Evolutionary conservation across 306 rosid genomes (phyloP).

Genomic region (Trifolium fragiferum): DNA sequence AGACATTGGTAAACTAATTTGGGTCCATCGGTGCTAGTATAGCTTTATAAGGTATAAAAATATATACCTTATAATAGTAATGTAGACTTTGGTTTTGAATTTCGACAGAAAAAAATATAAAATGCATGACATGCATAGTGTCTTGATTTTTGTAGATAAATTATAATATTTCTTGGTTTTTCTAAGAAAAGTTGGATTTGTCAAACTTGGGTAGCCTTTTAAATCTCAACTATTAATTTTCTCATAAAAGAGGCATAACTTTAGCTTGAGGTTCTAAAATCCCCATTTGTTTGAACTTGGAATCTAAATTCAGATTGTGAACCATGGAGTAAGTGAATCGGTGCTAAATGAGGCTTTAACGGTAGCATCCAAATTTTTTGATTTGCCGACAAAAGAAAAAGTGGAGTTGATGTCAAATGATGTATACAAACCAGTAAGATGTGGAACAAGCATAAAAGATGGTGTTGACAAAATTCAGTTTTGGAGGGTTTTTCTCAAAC

Average conservation of each 20-base stretch:
- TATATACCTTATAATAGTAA: too few species aligned
- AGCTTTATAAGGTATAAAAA: too few species aligned
- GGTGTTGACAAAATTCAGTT: slow-evolving; percentile 51
- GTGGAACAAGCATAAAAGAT: slow-evolving; percentile 57
- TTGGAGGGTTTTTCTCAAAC: slow-evolving; percentile 69
- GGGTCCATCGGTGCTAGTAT: too few species aligned
- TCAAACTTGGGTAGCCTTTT: too few species aligned
- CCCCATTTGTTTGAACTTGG: slow-evolving; percentile 7
- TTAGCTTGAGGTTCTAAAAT: too few species aligned
- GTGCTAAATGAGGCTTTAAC: slow-evolving; percentile 51
- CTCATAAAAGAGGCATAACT: too few species aligned
- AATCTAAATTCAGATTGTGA: slow-evolving; percentile 45
- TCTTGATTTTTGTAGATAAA: too few species aligned
- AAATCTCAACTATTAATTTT: slow-evolving; percentile 1
- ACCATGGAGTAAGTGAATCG: slow-evolving; percentile 56
- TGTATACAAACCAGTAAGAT: slow-evolving; percentile 58
- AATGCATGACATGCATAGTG: too few species aligned
- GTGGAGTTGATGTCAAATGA: slow-evolving; percentile 53
- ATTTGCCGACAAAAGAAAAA: slow-evolving; percentile 52
- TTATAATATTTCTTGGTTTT: too few species aligned
- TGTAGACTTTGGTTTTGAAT: too few species aligned
- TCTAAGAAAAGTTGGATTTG: background rate
- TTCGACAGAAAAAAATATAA: too few species aligned
- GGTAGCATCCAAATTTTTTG: slow-evolving; percentile 49
- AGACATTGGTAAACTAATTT: too few species aligned